phyloP scores from a whole-genome alignment of 106 monocot genomes.

The Agapanthus africanus region DNA sequence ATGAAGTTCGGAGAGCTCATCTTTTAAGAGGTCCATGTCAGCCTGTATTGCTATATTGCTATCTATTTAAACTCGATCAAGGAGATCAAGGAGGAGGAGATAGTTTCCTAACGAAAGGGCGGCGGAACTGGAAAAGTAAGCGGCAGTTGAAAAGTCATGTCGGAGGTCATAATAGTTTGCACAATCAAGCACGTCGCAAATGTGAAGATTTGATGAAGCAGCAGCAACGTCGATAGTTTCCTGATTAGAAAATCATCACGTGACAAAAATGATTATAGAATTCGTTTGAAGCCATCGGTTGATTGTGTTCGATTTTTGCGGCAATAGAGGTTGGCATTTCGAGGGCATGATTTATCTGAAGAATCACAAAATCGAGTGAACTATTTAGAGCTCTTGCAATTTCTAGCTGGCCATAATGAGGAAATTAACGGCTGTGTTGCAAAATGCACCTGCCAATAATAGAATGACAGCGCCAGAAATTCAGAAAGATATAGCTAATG shows the following conservation, averaged over 20 bases:
- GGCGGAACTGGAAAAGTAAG: neutral
- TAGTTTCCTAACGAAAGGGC: neutral
- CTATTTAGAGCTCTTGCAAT: neutral
- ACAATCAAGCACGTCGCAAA: neutral
- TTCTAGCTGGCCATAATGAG: neutral
- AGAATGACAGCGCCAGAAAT: neutral
- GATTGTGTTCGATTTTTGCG: neutral
- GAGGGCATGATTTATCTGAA: neutral
- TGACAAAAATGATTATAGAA: neutral
- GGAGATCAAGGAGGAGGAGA: neutral
- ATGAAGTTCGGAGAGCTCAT: neutral
- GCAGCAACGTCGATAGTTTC: neutral
- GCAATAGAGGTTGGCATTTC: neutral
- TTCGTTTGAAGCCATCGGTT: neutral
- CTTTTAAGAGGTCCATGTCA: neutral
- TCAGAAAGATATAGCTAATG: slow-evolving; percentile 2
- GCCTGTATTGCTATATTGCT: neutral
- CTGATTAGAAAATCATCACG: neutral
- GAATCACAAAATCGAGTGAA: neutral
- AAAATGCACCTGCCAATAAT: neutral
- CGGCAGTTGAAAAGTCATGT: neutral
- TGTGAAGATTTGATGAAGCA: neutral
- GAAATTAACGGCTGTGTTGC: neutral
- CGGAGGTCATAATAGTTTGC: neutral
- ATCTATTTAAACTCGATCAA: neutral